Percentiles rank a stretch among this genome's conserved stretches.
Evolutionary conservation across 2,329 filamentous ascomycete species (phyloP).

Genomic region (Botrytis sinoallii): DNA sequence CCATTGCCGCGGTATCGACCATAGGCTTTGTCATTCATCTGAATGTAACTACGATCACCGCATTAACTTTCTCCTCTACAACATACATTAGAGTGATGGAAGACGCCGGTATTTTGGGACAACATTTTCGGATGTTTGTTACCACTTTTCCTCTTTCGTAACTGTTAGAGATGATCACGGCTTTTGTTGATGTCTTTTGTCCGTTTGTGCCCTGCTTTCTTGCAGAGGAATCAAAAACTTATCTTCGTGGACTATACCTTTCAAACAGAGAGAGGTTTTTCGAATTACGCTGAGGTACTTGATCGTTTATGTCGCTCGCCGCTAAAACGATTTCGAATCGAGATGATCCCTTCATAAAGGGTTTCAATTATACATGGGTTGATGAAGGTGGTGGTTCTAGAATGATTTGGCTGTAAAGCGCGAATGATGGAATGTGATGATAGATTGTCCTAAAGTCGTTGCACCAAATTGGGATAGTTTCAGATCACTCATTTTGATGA

Average conservation of each 20-base stretch:
- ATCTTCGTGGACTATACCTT: slow-evolving; percentile 82
- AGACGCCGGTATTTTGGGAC: slow-evolving; percentile 37
- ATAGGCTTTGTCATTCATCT: slow-evolving; percentile 44
- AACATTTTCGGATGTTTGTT: slow-evolving; percentile 30
- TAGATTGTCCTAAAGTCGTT: slow-evolving; percentile 21
- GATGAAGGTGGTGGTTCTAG: slow-evolving; percentile 21
- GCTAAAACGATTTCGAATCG: neutral
- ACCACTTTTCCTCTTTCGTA: slow-evolving; percentile 27
- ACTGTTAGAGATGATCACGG: slow-evolving; percentile 62
- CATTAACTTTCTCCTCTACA: slow-evolving; percentile 60
- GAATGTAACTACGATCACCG: slow-evolving; percentile 57
- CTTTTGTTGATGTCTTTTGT: slow-evolving; percentile 98
- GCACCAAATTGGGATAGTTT: neutral
- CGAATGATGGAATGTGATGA: slow-evolving; percentile 31
- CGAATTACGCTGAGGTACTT: slow-evolving; percentile 32
- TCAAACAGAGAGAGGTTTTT: slow-evolving; percentile 67
- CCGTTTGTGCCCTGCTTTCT: slow-evolving; percentile 67
- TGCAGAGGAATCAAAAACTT: slow-evolving; percentile 91
- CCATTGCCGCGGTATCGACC: slow-evolving; percentile 53
- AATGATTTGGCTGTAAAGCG: slow-evolving; percentile 19
- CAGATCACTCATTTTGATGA: slow-evolving; percentile 6
- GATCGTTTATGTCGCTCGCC: slow-evolving; percentile 23
- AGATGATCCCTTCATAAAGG: slow-evolving; percentile 1
- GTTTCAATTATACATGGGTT: neutral
- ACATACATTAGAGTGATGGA: slow-evolving; percentile 34